These are phyloP conservation scores for Baorangia bicolor DNA, from an alignment of 768 basidiomycete species.

Conservation along the genomic window DNA sequence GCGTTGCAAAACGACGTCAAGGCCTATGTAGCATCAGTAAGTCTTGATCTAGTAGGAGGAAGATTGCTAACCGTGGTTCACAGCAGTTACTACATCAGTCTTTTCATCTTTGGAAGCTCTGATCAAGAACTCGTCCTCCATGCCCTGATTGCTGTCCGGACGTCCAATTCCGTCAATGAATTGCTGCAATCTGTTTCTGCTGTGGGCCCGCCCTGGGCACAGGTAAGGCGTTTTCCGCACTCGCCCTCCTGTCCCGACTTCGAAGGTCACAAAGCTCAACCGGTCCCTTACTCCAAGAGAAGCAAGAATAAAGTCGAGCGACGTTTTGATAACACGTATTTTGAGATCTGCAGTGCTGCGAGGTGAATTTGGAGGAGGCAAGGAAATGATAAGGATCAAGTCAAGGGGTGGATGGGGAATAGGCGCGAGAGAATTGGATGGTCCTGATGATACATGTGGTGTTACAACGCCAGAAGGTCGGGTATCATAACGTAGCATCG, in stretches of 20 bases:
- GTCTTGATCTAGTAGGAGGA: neutral
- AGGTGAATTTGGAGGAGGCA: constrained; percentile 70
- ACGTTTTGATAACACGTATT: constrained; percentile 81
- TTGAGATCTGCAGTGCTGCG: constrained; percentile 85
- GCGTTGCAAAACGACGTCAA: constrained; percentile 93
- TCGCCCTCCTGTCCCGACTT: constrained; percentile 77
- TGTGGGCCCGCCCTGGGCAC: constrained; percentile 63
- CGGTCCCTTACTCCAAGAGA: constrained; percentile 78
- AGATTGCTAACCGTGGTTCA: constrained; percentile 73
- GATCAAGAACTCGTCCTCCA: constrained; percentile 66
- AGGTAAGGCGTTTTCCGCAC: constrained; percentile 96
- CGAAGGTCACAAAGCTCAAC: constrained; percentile 88
- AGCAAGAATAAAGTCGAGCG: constrained; percentile 83
- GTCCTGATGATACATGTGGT: constrained; percentile 69
- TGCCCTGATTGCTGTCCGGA: constrained; percentile 40
- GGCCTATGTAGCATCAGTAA: constrained; percentile 43
- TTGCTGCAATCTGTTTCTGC: constrained; percentile 65
- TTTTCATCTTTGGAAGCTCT: constrained; percentile 85
- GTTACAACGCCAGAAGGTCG: constrained; percentile 53
- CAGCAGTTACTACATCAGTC: constrained; percentile 97
- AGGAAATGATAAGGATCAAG: constrained; percentile 86
- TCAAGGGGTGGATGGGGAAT: constrained; percentile 87
- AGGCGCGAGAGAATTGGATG: constrained; percentile 78
- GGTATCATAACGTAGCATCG: constrained; percentile 56
- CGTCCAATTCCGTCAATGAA: constrained; percentile 73